These are phyloP conservation scores for Macrocybe gigantea DNA, from an alignment of 768 basidiomycete species.

Conservation along the genomic window DNA sequence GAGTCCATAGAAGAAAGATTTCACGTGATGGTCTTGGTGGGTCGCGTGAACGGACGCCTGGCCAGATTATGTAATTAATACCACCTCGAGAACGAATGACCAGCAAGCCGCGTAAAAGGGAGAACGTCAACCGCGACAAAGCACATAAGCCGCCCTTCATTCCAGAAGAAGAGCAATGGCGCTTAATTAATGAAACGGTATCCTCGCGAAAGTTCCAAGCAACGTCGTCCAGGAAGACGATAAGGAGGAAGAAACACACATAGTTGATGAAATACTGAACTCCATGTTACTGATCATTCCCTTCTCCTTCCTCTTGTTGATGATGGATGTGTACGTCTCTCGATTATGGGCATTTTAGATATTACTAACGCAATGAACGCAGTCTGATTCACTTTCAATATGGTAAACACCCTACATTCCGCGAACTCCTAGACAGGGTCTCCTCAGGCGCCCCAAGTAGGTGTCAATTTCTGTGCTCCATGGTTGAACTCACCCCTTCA, in stretches of 20 bases:
- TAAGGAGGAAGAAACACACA: constrained; percentile 33
- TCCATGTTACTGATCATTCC: constrained; percentile 64
- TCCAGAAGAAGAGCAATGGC: constrained; percentile 74
- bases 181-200: constrained; percentile 64
- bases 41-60: neutral
- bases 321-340: constrained; percentile 78
- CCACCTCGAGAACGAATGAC: neutral
- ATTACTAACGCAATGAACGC: constrained; percentile 1
- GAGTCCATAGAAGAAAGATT: neutral
- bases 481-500: neutral
- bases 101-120: constrained; percentile 12
- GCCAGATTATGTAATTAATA: too few species aligned
- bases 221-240: constrained; percentile 25
- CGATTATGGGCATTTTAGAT: constrained; percentile 1
- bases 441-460: constrained; percentile 66
- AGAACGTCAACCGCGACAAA: neutral
- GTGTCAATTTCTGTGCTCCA: constrained; percentile 16
- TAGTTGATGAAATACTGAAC: constrained; percentile 68
- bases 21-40: constrained; percentile 3
- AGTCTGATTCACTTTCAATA: constrained; percentile 82
- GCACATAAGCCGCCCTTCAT: constrained; percentile 33
- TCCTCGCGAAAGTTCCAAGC: constrained; percentile 34
- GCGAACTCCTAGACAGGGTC: constrained; percentile 51
- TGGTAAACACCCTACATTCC: constrained; percentile 46
- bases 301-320: constrained; percentile 63